Percentiles rank a stretch among this genome's conserved stretches.
Evolutionary conservation across 768 basidiomycete species (phyloP).

Genomic region (Hygrocybe punicea): DNA sequence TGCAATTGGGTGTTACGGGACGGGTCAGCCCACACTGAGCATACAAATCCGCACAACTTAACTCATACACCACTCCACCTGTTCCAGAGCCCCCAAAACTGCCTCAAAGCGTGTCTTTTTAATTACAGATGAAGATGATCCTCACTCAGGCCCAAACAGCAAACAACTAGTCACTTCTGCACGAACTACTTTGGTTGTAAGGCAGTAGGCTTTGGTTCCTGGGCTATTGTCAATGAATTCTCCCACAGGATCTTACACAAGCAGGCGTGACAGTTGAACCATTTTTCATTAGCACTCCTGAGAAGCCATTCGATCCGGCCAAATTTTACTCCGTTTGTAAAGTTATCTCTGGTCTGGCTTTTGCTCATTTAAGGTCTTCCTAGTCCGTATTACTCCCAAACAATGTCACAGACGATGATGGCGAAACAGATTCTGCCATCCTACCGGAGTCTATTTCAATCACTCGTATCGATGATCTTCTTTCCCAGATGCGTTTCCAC

Average conservation of each 20-base stretch:
- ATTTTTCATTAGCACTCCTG: conserved; percentile 77
- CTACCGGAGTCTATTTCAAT: conserved; percentile 73
- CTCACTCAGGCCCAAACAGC: conserved; percentile 54
- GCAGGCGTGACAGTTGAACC: conserved; percentile 78
- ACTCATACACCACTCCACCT: not conserved
- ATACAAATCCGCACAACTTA: not conserved
- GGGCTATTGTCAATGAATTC: conserved; percentile 1
- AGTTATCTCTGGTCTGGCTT: not conserved
- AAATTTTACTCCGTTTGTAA: conserved; percentile 75
- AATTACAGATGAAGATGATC: conserved; percentile 87
- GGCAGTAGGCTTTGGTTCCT: conserved; percentile 18
- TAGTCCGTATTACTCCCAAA: conserved; percentile 62
- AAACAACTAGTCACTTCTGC: conserved; percentile 65
- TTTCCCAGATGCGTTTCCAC: conserved; percentile 75
- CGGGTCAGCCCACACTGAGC: conserved; percentile 49
- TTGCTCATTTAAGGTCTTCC: not conserved
- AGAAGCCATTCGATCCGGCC: conserved; percentile 63
- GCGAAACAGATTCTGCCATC: conserved; percentile 41
- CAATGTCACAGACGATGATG: conserved; percentile 52
- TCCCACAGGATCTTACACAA: conserved; percentile 72
- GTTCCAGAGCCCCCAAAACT: conserved; percentile 70
- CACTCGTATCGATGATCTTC: conserved; percentile 70
- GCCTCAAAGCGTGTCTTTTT: conserved; percentile 92
- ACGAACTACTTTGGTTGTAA: conserved; percentile 64
- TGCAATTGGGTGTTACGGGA: conserved; percentile 89